Evolutionary conservation across 768 basidiomycete genomes (phyloP).

Genomic region (Trametes villosa): DNA sequence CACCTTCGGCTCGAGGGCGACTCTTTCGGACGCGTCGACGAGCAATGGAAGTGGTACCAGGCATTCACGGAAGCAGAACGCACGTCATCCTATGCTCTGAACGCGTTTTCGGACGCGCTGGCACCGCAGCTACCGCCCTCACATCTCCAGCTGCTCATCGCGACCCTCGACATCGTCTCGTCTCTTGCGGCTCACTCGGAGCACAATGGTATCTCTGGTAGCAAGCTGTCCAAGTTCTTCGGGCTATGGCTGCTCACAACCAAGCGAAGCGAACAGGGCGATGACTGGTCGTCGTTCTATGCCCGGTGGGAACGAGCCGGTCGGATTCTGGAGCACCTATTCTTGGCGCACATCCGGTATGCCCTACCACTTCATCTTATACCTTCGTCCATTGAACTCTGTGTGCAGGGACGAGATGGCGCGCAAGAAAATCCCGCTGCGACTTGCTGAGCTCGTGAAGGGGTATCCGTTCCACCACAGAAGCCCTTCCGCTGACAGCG

Average conservation of each 20-base stretch:
- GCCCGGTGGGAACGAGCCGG: slow-evolving; percentile 75
- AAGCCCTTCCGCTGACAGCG: slow-evolving; percentile 29
- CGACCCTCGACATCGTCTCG: slow-evolving; percentile 64
- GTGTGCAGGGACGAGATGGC: slow-evolving; percentile 59
- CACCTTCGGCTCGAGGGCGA: slow-evolving; percentile 67
- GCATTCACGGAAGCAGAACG: slow-evolving; percentile 66
- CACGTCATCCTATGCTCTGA: slow-evolving; percentile 58
- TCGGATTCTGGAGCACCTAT: slow-evolving; percentile 75
- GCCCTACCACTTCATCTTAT: slow-evolving; percentile 15
- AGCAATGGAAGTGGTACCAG: slow-evolving; percentile 64
- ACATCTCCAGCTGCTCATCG: slow-evolving; percentile 61
- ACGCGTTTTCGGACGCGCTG: slow-evolving; percentile 65
- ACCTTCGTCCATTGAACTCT: background rate
- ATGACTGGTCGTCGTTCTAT: slow-evolving; percentile 71
- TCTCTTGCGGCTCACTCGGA: slow-evolving; percentile 76
- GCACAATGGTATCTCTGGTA: slow-evolving; percentile 73
- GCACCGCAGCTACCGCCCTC: slow-evolving; percentile 60
- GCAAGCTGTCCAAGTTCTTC: slow-evolving; percentile 73
- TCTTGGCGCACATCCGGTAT: slow-evolving; percentile 73
- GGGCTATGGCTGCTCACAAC: slow-evolving; percentile 73
- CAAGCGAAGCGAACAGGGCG: slow-evolving; percentile 49
- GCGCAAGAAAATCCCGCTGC: slow-evolving; percentile 62
- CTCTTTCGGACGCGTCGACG: slow-evolving; percentile 59
- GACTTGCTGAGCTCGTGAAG: slow-evolving; percentile 70
- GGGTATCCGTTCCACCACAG: slow-evolving; percentile 63